Evolutionary conservation across 1,284 basidiomycete genomes (phyloP).

Genomic region (Austroboletus olivaceoglutinosus): DNA sequence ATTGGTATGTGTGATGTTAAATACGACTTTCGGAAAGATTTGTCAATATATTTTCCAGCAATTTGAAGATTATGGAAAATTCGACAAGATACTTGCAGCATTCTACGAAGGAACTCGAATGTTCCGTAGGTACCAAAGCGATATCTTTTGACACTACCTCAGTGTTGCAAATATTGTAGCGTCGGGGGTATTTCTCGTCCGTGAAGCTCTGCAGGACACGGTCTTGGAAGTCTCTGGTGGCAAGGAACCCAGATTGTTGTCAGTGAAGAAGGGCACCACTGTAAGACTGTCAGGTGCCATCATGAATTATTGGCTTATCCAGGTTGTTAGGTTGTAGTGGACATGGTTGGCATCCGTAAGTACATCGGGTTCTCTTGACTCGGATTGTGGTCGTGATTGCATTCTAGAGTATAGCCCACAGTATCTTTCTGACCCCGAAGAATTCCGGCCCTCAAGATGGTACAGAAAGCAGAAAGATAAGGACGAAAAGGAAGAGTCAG

Average conservation of each 20-base stretch:
- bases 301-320: constrained; percentile 1
- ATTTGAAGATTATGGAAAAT: constrained; percentile 42
- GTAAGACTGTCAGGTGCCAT: constrained; percentile 11
- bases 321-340: constrained; percentile 40
- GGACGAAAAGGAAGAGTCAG: constrained; percentile 22
- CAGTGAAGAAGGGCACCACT: constrained; percentile 31
- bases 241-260: constrained; percentile 15
- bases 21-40: not conserved
- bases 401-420: constrained; percentile 37
- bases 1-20: constrained; percentile 33
- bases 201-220: constrained; percentile 23
- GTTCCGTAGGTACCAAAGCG: constrained; percentile 39
- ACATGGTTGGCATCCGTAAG: constrained; percentile 54
- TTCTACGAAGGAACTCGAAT: constrained; percentile 48
- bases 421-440: constrained; percentile 40
- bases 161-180: constrained; percentile 10
- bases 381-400: not conserved
- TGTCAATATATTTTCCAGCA: constrained; percentile 27
- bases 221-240: constrained; percentile 19
- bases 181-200: constrained; percentile 17
- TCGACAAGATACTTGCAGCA: constrained; percentile 45
- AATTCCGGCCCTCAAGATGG: constrained; percentile 42
- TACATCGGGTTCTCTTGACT: constrained; percentile 9
- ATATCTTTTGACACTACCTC: constrained; percentile 1
- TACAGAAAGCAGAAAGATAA: constrained; percentile 23